These are phyloP conservation scores for Rusavskia elegans DNA, from an alignment of 495 filamentous ascomycete genomes.

Conservation along the genomic window DNA sequence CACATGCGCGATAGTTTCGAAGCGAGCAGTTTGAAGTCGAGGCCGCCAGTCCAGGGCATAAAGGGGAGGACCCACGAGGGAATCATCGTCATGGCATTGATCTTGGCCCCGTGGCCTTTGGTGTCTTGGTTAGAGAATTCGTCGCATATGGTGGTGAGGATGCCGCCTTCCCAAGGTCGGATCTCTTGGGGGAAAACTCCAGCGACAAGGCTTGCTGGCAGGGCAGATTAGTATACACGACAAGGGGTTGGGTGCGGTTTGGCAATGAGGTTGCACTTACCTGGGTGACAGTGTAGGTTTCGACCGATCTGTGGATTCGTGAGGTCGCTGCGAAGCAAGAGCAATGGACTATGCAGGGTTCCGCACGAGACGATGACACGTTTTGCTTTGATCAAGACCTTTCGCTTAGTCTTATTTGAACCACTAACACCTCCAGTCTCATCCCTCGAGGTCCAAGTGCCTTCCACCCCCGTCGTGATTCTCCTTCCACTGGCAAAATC, in stretches of 20 bases:
- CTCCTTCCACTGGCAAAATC: conserved; percentile 35
- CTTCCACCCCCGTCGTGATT: conserved; percentile 49
- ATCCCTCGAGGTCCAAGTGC: conserved; percentile 59
- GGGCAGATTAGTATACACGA: not conserved
- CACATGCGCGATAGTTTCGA: conserved; percentile 46
- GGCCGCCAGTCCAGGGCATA: conserved; percentile 45
- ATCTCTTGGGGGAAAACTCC: conserved; percentile 50
- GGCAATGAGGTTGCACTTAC: conserved; percentile 13
- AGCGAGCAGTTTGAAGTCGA: conserved; percentile 50
- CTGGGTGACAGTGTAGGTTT: conserved; percentile 69
- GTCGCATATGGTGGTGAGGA: conserved; percentile 60
- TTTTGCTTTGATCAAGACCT: conserved; percentile 62
- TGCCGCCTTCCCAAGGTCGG: conserved; percentile 63
- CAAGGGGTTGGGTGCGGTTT: not conserved
- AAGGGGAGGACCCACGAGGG: conserved; percentile 39
- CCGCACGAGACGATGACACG: conserved; percentile 66
- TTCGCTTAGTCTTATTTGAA: conserved; percentile 27
- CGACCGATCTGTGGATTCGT: conserved; percentile 73
- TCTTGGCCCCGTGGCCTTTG: conserved; percentile 67
- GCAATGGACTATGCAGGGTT: conserved; percentile 54
- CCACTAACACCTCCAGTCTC: conserved; percentile 38
- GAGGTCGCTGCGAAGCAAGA: conserved; percentile 57
- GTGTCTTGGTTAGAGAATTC: conserved; percentile 73
- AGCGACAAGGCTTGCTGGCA: conserved; percentile 32
- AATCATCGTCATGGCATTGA: conserved; percentile 57